A percentile compares a stretch with the other conserved stretches of the same genome.
phyloP scores from a whole-genome alignment of 2,329 filamentous ascomycete genomes.

The Helicocarpus griseus region DNA sequence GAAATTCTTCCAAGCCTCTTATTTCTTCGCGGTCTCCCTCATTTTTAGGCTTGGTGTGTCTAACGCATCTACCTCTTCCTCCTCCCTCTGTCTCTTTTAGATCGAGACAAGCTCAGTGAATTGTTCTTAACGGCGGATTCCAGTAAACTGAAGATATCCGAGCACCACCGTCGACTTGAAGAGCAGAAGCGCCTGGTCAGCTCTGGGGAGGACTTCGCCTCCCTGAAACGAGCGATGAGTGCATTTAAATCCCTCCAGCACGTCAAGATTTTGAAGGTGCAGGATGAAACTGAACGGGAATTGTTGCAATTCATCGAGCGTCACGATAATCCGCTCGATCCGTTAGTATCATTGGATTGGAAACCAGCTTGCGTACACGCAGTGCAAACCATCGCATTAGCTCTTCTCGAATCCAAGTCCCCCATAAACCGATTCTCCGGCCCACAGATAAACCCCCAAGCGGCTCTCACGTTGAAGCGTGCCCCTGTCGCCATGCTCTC shows the following conservation, averaged over 20 bases:
- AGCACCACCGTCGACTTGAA: slow-evolving; percentile 23
- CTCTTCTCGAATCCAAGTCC: slow-evolving; percentile 47
- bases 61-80: slow-evolving; percentile 4
- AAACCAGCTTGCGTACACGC: slow-evolving; percentile 53
- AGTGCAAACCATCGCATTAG: slow-evolving; percentile 48
- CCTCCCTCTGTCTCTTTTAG: slow-evolving; percentile 5
- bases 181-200: slow-evolving; percentile 39
- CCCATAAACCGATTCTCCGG: slow-evolving; percentile 52
- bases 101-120: slow-evolving; percentile 12
- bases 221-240: slow-evolving; percentile 46
- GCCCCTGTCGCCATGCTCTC: slow-evolving; percentile 40
- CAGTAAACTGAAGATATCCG: slow-evolving; percentile 11
- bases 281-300: slow-evolving; percentile 49
- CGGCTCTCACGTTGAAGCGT: slow-evolving; percentile 43
- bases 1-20: slow-evolving; percentile 1
- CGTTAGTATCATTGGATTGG: slow-evolving; percentile 49
- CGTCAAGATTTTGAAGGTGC: slow-evolving; percentile 53
- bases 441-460: slow-evolving; percentile 53
- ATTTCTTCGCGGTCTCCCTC: not conserved
- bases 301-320: slow-evolving; percentile 44
- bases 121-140: slow-evolving; percentile 12
- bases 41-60: not conserved
- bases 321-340: slow-evolving; percentile 34
- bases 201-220: slow-evolving; percentile 41
- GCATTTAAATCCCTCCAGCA: slow-evolving; percentile 54